Evolutionary conservation across 495 filamentous ascomycete genomes (phyloP), one percentile per base, ranked within the genome.

Genomic region (Podospora conica): DNA sequence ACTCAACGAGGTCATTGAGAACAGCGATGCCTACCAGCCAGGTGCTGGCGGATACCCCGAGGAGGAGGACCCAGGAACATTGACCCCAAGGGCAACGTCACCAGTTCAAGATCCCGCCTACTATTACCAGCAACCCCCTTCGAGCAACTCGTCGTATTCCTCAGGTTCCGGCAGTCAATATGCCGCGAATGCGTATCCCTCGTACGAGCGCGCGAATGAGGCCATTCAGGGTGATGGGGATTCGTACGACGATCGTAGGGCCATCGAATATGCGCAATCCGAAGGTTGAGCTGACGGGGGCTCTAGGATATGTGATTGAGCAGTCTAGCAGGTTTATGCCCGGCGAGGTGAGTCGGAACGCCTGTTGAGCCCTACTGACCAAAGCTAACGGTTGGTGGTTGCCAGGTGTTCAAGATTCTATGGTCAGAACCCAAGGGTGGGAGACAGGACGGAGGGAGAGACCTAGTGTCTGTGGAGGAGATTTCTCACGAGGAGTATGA

Each of bases 401-500:
- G 3, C 8, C 31, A 83, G 80, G 76, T 83, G 10, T 80, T 83
- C 67, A 83, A 82, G 63, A 72, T 81, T 2, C 60, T 77, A 20
- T 83, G 81, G 81, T 75, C 77, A 53, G 80, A 83, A 40, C 81
- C 81, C 18, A 67, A 69, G 1, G 79, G 80, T 4, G 72, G 70
- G 12, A 62, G 65, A 18, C 72, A 66, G 11, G 75, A 76, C 15
- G 68, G 68, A 12, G 64, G 74, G 24, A 79, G 77, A 33, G 61
- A 62, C 12, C 70, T 73, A 8, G 66, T 73, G 12, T 71, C 56
- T 18, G 9, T 8, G 9, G 40, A 28, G 20, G 59, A 61, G 4
- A 6, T n/a, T 6, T 20, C 20, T 15, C 15, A n/a, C 20, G 61
- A 55, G 27, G 23, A 1, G n/a, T 23, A 65, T 55, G 70, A 68